phyloP scores from a whole-genome alignment of 2,329 filamentous ascomycete species.

The Penicillium sp. region DNA sequence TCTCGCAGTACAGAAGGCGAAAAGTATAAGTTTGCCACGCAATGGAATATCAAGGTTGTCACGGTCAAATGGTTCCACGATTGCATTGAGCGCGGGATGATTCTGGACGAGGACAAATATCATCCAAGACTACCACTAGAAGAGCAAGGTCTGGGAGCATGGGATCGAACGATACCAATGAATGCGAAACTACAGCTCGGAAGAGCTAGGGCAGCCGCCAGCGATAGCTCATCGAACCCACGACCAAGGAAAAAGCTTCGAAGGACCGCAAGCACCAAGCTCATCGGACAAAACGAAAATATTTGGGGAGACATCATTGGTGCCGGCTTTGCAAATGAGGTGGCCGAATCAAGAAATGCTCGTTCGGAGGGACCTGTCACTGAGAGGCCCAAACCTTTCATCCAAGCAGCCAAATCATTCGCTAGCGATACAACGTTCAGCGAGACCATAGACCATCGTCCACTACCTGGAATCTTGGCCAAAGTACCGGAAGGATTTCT shows the following conservation, averaged over 20 bases:
- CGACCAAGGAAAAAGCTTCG: slow-evolving; percentile 77
- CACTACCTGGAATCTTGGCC: slow-evolving; percentile 25
- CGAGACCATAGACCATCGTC: slow-evolving; percentile 34
- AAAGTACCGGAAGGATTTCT: slow-evolving; percentile 58
- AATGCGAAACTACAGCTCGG: slow-evolving; percentile 21
- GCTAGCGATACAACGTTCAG: slow-evolving; percentile 46
- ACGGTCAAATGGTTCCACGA: slow-evolving; percentile 85
- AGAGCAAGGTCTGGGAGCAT: slow-evolving; percentile 78
- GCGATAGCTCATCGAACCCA: slow-evolving; percentile 57
- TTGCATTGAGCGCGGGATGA: slow-evolving; percentile 84
- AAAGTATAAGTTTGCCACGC: slow-evolving; percentile 86
- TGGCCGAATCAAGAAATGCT: slow-evolving; percentile 35
- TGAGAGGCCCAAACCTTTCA: slow-evolving; percentile 28
- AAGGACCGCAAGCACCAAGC: slow-evolving; percentile 82
- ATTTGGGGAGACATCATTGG: slow-evolving; percentile 92
- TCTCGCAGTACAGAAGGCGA: slow-evolving; percentile 78
- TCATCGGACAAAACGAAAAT: slow-evolving; percentile 77
- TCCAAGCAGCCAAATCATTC: slow-evolving; percentile 47
- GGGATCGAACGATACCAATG: slow-evolving; percentile 60
- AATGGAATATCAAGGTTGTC: slow-evolving; percentile 81
- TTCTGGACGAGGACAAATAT: slow-evolving; percentile 84
- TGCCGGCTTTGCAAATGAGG: slow-evolving; percentile 39
- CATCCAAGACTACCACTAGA: slow-evolving; percentile 73
- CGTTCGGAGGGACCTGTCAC: slow-evolving; percentile 28
- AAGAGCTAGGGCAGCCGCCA: slow-evolving; percentile 45